phyloP scores from a whole-genome alignment of 805 yeast genomes.

The Maudiozyma turicensis region DNA sequence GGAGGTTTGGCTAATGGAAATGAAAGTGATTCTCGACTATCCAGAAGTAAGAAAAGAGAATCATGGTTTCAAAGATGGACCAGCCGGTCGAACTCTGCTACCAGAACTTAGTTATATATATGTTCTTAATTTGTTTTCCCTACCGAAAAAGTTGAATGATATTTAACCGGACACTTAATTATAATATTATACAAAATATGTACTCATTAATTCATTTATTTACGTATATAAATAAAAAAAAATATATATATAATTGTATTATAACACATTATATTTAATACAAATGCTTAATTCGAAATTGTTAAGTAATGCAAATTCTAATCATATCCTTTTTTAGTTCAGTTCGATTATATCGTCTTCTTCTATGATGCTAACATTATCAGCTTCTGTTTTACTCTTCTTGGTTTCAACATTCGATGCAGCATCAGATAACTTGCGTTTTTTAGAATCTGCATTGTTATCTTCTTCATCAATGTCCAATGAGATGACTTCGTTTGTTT shows the following conservation, averaged over 20 bases:
- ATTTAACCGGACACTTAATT: background rate
- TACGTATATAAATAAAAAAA: background rate
- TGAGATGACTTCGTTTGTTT: background rate
- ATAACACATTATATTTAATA: background rate
- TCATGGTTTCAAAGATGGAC: constrained; percentile 40
- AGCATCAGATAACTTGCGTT: background rate
- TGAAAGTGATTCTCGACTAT: constrained; percentile 6
- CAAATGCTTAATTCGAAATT: too few species aligned
- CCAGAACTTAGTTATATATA: background rate
- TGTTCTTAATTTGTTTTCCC: background rate
- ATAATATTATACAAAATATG: background rate
- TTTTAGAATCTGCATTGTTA: constrained; percentile 5
- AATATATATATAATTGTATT: background rate
- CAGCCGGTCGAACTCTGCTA: constrained; percentile 26
- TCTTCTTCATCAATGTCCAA: constrained; percentile 4
- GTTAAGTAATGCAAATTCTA: background rate
- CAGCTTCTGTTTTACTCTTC: background rate
- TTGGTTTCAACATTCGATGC: background rate
- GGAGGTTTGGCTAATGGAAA: background rate
- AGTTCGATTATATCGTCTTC: constrained; percentile 5
- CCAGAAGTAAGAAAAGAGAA: constrained; percentile 27
- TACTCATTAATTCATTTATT: background rate
- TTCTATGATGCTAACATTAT: constrained; percentile 2
- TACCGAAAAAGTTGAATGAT: background rate
- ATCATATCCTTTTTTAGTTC: background rate